A percentile compares a stretch with the other conserved stretches of the same genome.
phyloP scores from a whole-genome alignment of 306 rosid species.

The Fragaria nilgerrensis region DNA sequence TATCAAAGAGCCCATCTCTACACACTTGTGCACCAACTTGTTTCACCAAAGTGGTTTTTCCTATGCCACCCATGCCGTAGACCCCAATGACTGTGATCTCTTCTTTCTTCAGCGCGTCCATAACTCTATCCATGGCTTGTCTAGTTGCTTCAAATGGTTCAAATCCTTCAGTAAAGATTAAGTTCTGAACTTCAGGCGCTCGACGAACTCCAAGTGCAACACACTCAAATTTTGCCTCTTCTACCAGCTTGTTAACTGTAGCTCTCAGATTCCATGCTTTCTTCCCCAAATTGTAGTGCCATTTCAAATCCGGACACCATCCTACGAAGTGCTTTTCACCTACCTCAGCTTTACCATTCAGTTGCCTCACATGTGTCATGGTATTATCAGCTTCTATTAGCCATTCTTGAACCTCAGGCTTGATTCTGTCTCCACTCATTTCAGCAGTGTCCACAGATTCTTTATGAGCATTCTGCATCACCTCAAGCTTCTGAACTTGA shows the following conservation, averaged over 20 bases:
- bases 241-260: not conserved
- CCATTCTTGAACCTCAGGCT: not conserved
- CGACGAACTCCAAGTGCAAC: not conserved
- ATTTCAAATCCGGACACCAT: not conserved
- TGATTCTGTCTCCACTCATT: not conserved
- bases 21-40: not conserved
- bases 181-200: not conserved
- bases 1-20: not conserved
- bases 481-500: not conserved
- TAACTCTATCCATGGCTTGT: not conserved
- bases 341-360: not conserved
- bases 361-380: not conserved
- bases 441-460: not conserved
- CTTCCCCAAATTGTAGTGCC: not conserved
- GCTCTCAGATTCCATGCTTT: not conserved
- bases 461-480: not conserved
- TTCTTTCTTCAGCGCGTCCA: not conserved
- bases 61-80: not conserved
- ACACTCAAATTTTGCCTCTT: not conserved
- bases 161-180: not conserved
- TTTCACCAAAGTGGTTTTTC: not conserved
- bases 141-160: not conserved
- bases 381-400: not conserved
- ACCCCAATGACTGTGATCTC: not conserved
- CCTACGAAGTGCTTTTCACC: not conserved